These are phyloP conservation scores for Wickerhamomyces hampshirensis DNA, from an alignment of 805 yeast species.

Conservation along the genomic window DNA sequence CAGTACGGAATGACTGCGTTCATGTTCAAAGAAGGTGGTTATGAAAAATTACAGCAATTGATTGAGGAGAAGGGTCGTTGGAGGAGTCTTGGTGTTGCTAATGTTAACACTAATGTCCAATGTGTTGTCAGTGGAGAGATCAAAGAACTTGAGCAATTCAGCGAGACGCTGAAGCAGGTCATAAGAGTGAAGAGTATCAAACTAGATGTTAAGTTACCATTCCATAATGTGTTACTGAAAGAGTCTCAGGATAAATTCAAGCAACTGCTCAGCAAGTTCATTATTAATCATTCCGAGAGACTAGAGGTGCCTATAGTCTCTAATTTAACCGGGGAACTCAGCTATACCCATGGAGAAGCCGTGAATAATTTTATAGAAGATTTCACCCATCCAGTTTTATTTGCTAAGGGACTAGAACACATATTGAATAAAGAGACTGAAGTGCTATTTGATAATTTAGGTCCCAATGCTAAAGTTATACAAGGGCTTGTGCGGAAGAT, in stretches of 20 bases:
- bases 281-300: slow-evolving; percentile 8
- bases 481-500: slow-evolving; percentile 15
- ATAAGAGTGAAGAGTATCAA: slow-evolving; percentile 24
- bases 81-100: slow-evolving; percentile 32
- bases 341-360: slow-evolving; percentile 22
- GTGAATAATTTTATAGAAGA: slow-evolving; percentile 32
- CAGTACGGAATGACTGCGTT: slow-evolving; percentile 34
- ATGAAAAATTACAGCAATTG: slow-evolving; percentile 5
- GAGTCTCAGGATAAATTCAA: slow-evolving; percentile 27
- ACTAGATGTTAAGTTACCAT: slow-evolving; percentile 39
- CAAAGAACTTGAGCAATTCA: slow-evolving; percentile 11
- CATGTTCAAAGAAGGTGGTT: slow-evolving; percentile 19
- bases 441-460: slow-evolving; percentile 16
- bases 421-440: slow-evolving; percentile 2
- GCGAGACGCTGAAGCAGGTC: slow-evolving; percentile 15
- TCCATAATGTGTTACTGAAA: slow-evolving; percentile 36
- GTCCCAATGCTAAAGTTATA: slow-evolving; percentile 22
- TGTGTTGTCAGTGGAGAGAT: slow-evolving; percentile 37
- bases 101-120: slow-evolving; percentile 36
- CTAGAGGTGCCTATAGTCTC: slow-evolving; percentile 33
- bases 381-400: slow-evolving; percentile 41
- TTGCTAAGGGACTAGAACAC: slow-evolving; percentile 32
- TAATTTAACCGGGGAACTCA: slow-evolving; percentile 31
- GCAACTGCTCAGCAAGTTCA: slow-evolving; percentile 10
- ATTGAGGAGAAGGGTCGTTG: neutral